phyloP scores from a whole-genome alignment of 352 stramenopile species.

The Saprolegnia parasitica region DNA sequence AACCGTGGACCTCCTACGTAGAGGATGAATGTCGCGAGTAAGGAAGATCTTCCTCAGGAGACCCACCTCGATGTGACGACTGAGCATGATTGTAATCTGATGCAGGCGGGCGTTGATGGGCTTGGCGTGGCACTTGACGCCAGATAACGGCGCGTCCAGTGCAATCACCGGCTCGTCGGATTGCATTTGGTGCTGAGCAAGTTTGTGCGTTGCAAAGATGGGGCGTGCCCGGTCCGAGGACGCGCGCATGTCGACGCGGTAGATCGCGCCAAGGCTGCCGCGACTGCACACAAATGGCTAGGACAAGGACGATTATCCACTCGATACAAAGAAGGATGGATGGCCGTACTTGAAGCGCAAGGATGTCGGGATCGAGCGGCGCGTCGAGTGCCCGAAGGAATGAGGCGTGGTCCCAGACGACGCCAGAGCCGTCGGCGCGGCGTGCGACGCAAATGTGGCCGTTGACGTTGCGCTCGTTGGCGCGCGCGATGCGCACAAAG shows the following conservation, averaged over 20 bases:
- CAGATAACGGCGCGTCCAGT: neutral
- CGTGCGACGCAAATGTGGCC: conserved; percentile 5
- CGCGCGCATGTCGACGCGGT: conserved; percentile 5
- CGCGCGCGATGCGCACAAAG: conserved; percentile 31
- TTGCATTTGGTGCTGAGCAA: conserved; percentile 9
- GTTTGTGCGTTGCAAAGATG: neutral
- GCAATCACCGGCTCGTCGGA: neutral
- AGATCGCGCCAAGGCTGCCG: neutral
- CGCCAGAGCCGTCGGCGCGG: neutral
- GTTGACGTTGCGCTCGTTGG: conserved; percentile 21
- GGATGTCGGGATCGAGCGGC: conserved; percentile 2
- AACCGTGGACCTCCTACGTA: conserved; percentile 29
- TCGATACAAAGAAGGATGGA: neutral
- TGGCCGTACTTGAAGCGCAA: conserved; percentile 7
- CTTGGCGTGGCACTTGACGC: conserved; percentile 12
- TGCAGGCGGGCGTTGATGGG: conserved; percentile 17
- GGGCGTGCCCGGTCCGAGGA: neutral
- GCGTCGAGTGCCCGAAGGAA: neutral
- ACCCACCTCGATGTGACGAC: conserved; percentile 10
- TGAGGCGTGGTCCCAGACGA: conserved; percentile 11
- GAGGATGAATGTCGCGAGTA: neutral
- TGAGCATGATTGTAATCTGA: neutral
- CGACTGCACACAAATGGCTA: conserved; percentile 25
- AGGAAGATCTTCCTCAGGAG: neutral
- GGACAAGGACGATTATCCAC: neutral